Conservation (phyloP, 1,139 yeast species). For the Pichia sp. region DNA sequence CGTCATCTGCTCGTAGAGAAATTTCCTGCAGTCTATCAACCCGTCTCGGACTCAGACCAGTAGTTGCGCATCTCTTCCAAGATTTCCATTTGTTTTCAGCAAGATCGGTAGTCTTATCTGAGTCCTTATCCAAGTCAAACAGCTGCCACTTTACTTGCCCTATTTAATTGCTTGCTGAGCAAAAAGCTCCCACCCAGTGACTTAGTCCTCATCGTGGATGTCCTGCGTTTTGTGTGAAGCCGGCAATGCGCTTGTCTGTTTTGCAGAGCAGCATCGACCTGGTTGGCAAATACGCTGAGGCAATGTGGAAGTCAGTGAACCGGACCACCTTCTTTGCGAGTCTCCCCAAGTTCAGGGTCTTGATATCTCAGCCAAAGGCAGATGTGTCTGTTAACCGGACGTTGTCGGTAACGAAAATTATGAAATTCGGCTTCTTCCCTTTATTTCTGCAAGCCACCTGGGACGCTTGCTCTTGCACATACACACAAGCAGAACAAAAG, state of each 20-base stretch:
- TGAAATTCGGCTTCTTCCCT: slow-evolving; percentile 40
- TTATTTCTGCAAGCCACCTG: no score
- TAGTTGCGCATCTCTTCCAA: slow-evolving; percentile 41
- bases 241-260: slow-evolving; percentile 59
- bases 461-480: no score
- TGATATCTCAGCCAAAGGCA: slow-evolving; percentile 56
- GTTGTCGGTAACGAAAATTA: slow-evolving; percentile 59
- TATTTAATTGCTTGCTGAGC: slow-evolving; percentile 53
- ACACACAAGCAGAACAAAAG: no score
- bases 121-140: slow-evolving; percentile 41
- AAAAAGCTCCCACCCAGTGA: slow-evolving; percentile 57
- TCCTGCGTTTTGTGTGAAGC: slow-evolving; percentile 35
- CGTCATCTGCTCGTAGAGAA: slow-evolving; percentile 10
- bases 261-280: slow-evolving; percentile 59
- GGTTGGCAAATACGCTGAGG: slow-evolving; percentile 64
- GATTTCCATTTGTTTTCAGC: slow-evolving; percentile 34
- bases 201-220: slow-evolving; percentile 45
- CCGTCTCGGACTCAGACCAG: slow-evolving; percentile 54
- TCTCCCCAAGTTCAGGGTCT: slow-evolving; percentile 48
- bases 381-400: slow-evolving; percentile 56
- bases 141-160: slow-evolving; percentile 50
- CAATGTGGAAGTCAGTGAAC: slow-evolving; percentile 58
- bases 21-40: slow-evolving; percentile 35
- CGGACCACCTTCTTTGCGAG: slow-evolving; percentile 45
- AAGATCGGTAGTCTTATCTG: slow-evolving; percentile 43